Base-by-base conservation (phyloP, 345 rosid species). In the Linum lewisii region DNA sequence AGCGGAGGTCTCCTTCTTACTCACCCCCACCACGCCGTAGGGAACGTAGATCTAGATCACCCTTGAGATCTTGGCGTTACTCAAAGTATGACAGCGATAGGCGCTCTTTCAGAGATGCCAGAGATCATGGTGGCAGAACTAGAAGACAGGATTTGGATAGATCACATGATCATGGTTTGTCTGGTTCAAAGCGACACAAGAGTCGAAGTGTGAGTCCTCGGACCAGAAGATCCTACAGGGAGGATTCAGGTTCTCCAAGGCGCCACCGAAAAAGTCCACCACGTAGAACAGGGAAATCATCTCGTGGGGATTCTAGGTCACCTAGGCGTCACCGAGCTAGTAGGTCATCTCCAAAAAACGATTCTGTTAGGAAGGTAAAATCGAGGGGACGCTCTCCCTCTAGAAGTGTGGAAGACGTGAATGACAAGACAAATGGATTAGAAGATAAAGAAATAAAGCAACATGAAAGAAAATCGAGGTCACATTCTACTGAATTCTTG, bases 141-240 rank as follows among this genome's bases (percentile, higher is more conserved):
- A 79, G 87, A 64, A 84, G 83, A 66, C 63, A 72, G 58, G 83
- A 73, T 32, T 54, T 11, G 20, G 82, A 79, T 66, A 81, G 96
- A 76, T 81, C 82, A 53, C 69, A 53, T 71, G 81, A 75, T 72
- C 79, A 47, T 59, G 73, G 62, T 75, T 82, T 88, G 26, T 74
- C 85, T 60, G 44, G 72, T 65, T 77, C 87, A 24, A 79, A 84
- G 76, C 87, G 97, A 80, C 80, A 82, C 65, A 81, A 77, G 66
- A 82, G 86, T 65, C 72, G 83, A 78, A 87, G 97, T 68, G 65
- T 52, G 32, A 85, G 95, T 62, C 99, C 96, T 54, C 79, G 49
- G 50, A 62, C 32, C 53, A 85, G 84, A 74, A 84, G 75, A 70
- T 82, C 82, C 14, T 50, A 62, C 64, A 68, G 69, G 49, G 76